Evolutionary conservation across 202 grass and related monocot genomes (phyloP), one percentile per base, ranked within the genome.

Genomic region (Saccharum hybrid): DNA sequence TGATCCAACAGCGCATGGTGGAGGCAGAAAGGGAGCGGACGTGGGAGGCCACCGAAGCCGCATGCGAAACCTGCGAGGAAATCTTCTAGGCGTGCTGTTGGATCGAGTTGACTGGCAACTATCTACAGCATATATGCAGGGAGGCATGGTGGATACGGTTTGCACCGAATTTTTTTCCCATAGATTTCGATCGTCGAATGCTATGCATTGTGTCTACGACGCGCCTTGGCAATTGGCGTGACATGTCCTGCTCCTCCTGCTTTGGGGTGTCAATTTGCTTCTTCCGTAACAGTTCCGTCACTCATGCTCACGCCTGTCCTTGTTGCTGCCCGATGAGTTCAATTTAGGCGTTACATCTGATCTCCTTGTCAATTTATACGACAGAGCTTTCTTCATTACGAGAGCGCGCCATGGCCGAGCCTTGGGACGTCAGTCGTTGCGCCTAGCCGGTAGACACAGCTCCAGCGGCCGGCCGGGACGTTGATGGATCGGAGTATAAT

Each of bases 391-490:
- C n/a, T 10, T 22, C 56, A 1, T 2, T 23, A 3, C 16, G n/a
- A 60, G n/a, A 60, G 21, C n/a, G 8, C 21, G 10, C 22, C 59
- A 62, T 62, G 60, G 60, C 60, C 10, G 21, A 30, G 60, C 23
- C 26, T 63, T 63, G 71, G 71, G 28, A 15, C 71, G 71, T 73
- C 71, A 33, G 71, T 11, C 45, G 15, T 18, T 21, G 40, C 6
- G 69, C 41, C 68, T 71, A 45, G 70, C 68, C 37, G 9, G 18
- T 69, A 70, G 19, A 67, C 16, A 41, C 67, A 39, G n/a, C 43
- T 33, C 43, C 8, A 51, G 8, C 26, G 43, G 11, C 38, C 26
- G 43, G 3, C 38, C 38, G 38, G 22, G 70, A 73, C 71, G 71
- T 72, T 15, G 23, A 19, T 34, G 71, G 26, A 52, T 6, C 4